Conservation (phyloP, 352 stramenopile genomes). For the Phytophthora rubi region DNA sequence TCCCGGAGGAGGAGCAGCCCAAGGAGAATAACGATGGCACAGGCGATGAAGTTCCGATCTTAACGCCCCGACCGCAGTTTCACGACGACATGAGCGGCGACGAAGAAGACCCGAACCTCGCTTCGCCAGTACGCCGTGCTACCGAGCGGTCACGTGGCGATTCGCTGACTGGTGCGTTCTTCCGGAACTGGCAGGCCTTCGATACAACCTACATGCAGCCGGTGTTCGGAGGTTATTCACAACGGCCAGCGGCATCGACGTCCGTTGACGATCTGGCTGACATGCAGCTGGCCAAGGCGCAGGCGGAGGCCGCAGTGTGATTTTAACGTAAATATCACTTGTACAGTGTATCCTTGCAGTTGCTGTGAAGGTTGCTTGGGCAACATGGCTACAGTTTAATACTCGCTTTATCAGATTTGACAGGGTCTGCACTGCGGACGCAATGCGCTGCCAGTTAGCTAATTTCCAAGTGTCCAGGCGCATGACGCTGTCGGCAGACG, state of each 20-base stretch:
- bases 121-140: slow-evolving; percentile 19
- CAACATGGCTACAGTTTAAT: slow-evolving; percentile 6
- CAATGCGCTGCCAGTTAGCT: slow-evolving; percentile 27
- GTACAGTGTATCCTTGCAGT: slow-evolving; percentile 1
- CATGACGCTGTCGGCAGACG: slow-evolving; percentile 23
- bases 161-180: slow-evolving; percentile 66
- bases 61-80: slow-evolving; percentile 78
- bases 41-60: slow-evolving; percentile 44
- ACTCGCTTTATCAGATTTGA: slow-evolving; percentile 29
- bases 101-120: slow-evolving; percentile 39
- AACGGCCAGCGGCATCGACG: slow-evolving; percentile 24
- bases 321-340: neutral
- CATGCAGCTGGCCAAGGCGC: slow-evolving; percentile 43
- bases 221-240: slow-evolving; percentile 73
- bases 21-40: slow-evolving; percentile 34
- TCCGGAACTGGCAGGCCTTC: slow-evolving; percentile 82
- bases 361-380: neutral
- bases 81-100: slow-evolving; percentile 63
- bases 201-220: slow-evolving; percentile 83
- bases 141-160: slow-evolving; percentile 43
- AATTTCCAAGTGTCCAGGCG: slow-evolving; percentile 5
- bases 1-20: slow-evolving; percentile 38
- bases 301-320: slow-evolving; percentile 58
- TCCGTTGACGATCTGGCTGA: slow-evolving; percentile 30
- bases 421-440: slow-evolving; percentile 9